Evolutionary conservation across 148 eudicot genomes (phyloP).

Genomic region (Linanthus parryae): DNA sequence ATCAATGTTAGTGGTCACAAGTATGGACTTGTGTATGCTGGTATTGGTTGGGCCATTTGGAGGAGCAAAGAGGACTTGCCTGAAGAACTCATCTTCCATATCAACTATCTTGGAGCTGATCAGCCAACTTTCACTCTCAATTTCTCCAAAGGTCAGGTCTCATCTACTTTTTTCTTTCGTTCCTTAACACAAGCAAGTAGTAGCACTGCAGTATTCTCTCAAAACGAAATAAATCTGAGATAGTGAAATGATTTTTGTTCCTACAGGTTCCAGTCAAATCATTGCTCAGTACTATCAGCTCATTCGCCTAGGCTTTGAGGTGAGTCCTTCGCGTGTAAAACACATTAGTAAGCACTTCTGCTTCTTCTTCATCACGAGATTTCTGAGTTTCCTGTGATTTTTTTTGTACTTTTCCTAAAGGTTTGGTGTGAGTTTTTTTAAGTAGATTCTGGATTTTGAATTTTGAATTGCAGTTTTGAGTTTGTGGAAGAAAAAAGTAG

Average conservation of each 20-base stretch:
- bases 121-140: slow-evolving; percentile 76
- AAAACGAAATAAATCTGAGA: too few relatives aligned
- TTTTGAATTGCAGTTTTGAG: too few relatives aligned
- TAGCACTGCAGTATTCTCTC: too few relatives aligned
- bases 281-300: slow-evolving; percentile 75
- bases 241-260: not conserved
- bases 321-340: too few relatives aligned
- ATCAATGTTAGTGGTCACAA: slow-evolving; percentile 77
- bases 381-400: too few relatives aligned
- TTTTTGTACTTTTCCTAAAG: too few relatives aligned
- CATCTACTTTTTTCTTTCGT: not conserved
- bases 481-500: too few relatives aligned
- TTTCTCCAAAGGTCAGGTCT: slow-evolving; percentile 55
- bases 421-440: too few relatives aligned
- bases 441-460: too few relatives aligned
- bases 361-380: too few relatives aligned
- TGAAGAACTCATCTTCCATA: slow-evolving; percentile 73
- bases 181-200: too few relatives aligned
- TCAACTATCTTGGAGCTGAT: slow-evolving; percentile 78
- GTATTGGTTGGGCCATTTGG: slow-evolving; percentile 76
- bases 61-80: slow-evolving; percentile 70
- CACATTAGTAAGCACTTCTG: too few relatives aligned
- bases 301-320: slow-evolving; percentile 69
- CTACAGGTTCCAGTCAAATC: slow-evolving; percentile 59
- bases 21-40: slow-evolving; percentile 71